Evolutionary conservation across 345 rosid species (phyloP).

Genomic region (Gossypium australe): DNA sequence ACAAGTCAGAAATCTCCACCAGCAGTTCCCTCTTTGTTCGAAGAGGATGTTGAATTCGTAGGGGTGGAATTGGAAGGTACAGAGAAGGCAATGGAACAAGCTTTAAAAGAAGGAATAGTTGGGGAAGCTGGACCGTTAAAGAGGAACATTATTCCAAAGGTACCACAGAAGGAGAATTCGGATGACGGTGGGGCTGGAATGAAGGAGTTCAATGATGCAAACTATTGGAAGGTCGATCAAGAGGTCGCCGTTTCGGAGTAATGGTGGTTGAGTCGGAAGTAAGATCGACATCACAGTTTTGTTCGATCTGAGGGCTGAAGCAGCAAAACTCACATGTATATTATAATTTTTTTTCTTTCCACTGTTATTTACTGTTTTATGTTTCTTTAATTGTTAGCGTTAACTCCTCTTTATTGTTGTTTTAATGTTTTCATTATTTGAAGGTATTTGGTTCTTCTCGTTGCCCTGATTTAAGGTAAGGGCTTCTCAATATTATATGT

Average conservation of each 20-base stretch:
- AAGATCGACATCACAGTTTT: conserved; percentile 19
- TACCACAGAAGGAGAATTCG: conserved; percentile 43
- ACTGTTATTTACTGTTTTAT: conserved; percentile 18
- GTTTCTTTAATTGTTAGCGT: conserved; percentile 18
- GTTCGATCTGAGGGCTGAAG: conserved; percentile 3
- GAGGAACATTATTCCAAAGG: conserved; percentile 46
- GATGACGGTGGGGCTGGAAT: conserved; percentile 51
- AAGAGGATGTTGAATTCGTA: conserved; percentile 92
- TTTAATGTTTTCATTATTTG: conserved; percentile 21
- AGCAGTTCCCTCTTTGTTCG: conserved; percentile 61
- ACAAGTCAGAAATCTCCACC: conserved; percentile 35
- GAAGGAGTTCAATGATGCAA: conserved; percentile 83
- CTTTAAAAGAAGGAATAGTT: conserved; percentile 86
- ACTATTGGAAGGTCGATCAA: conserved; percentile 93
- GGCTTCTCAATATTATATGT: conserved; percentile 17
- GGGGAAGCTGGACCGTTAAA: conserved; percentile 92
- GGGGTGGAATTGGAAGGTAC: conserved; percentile 90
- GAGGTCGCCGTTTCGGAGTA: conserved; percentile 82
- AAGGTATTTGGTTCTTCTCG: conserved; percentile 19
- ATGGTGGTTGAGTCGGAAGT: conserved; percentile 17
- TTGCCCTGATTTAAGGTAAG: not conserved
- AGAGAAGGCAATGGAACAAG: conserved; percentile 93
- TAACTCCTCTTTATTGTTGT: conserved; percentile 13
- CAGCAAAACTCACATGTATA: conserved; percentile 36
- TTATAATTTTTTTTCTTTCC: conserved; percentile 36